These are phyloP conservation scores for Zasmidium citrigriseum DNA, from an alignment of 2,329 filamentous ascomycete genomes.

Conservation along the genomic window DNA sequence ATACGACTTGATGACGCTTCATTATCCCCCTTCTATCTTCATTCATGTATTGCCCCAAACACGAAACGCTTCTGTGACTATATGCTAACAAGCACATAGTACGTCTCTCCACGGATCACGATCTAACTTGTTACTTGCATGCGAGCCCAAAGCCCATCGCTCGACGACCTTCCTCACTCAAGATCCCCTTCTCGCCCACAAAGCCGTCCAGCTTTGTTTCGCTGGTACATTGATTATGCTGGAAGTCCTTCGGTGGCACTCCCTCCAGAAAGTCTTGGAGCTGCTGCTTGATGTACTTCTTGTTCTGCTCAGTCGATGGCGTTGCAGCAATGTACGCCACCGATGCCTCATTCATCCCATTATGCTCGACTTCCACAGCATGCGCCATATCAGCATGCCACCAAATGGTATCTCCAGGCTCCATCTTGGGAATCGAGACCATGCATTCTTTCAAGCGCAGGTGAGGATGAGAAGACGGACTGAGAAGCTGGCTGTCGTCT, in stretches of 20 bases:
- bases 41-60: too few relatives aligned
- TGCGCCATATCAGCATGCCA: conserved; percentile 16
- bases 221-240: background rate
- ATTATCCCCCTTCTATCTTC: too few relatives aligned
- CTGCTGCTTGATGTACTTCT: conserved; percentile 17
- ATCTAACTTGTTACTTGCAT: background rate
- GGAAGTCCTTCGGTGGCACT: conserved; percentile 6
- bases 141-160: conserved; percentile 8
- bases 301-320: conserved; percentile 14
- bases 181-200: conserved; percentile 6
- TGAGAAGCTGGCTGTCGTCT: conserved; percentile 10
- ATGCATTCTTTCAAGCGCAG: conserved; percentile 15
- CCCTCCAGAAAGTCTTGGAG: conserved; percentile 5
- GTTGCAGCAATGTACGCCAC: conserved; percentile 15
- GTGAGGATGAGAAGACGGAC: conserved; percentile 12
- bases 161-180: conserved; percentile 8
- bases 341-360: conserved; percentile 9
- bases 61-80: too few relatives aligned
- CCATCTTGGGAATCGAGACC: conserved; percentile 12
- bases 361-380: conserved; percentile 14
- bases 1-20: too few relatives aligned
- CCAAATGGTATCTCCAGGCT: conserved; percentile 13
- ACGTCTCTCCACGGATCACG: too few relatives aligned
- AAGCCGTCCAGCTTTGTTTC: conserved; percentile 8
- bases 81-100: too few relatives aligned